These are phyloP conservation scores for Calonectria multiphialidica DNA, from an alignment of 2,329 filamentous ascomycete genomes.

Conservation along the genomic window DNA sequence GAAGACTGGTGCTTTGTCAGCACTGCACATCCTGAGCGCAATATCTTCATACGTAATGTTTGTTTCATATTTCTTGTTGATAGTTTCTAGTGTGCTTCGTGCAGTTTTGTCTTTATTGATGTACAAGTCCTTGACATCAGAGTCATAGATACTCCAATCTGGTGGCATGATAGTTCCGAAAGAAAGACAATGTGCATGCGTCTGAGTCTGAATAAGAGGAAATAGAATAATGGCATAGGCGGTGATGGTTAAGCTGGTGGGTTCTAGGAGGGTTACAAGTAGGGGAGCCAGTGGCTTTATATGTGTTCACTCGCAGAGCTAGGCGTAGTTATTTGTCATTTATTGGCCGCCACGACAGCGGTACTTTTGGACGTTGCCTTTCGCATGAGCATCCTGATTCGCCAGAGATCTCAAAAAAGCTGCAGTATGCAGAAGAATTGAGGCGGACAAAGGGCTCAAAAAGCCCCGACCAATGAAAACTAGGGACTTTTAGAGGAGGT, in stretches of 20 bases:
- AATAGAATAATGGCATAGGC: neutral
- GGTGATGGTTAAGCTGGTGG: neutral
- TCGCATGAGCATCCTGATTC: neutral
- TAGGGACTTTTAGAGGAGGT: neutral
- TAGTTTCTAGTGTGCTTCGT: neutral
- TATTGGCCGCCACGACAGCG: neutral
- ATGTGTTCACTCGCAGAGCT: neutral
- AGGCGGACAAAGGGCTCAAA: neutral
- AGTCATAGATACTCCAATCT: neutral
- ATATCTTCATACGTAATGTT: neutral
- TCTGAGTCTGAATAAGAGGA: neutral
- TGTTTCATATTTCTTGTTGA: neutral
- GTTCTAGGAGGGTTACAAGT: neutral
- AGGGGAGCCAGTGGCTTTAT: neutral
- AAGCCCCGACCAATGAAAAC: neutral
- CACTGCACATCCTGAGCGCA: no score
- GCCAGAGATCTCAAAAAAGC: neutral
- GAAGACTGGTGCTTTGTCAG: neutral
- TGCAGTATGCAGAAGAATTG: neutral
- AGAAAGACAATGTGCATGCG: accelerated
- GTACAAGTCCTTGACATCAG: neutral
- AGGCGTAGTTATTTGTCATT: no score
- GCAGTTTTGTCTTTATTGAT: neutral
- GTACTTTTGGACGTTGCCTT: neutral
- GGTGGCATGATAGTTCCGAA: neutral